Evolutionary conservation across 306 rosid species (phyloP).

Genomic region (Medicago ruthenica): DNA sequence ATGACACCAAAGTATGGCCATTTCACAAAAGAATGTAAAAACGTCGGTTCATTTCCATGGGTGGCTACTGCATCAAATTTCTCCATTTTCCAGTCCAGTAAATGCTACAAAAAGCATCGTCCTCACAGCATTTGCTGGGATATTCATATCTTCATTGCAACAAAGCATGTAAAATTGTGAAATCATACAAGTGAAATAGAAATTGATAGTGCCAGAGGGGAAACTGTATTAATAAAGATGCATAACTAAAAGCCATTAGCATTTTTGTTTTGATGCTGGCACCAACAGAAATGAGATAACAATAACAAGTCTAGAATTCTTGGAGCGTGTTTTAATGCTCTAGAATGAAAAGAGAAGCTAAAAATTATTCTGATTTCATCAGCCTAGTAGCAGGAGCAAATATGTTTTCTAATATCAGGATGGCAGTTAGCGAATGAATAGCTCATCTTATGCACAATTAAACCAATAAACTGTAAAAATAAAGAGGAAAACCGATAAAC

Average conservation of each 20-base stretch:
- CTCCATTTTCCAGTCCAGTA: background rate
- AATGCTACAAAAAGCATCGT: background rate
- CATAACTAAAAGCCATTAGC: too few species aligned
- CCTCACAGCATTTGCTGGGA: background rate
- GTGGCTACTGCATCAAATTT: background rate
- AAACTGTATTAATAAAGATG: too few species aligned
- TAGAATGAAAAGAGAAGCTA: background rate
- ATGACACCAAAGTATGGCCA: background rate
- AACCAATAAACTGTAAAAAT: slow-evolving; percentile 1
- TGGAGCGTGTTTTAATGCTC: too few species aligned
- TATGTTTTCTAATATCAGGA: background rate
- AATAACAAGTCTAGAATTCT: too few species aligned
- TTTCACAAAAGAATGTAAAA: background rate
- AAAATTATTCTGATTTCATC: slow-evolving; percentile 3
- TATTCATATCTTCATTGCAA: background rate
- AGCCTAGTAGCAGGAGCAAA: background rate
- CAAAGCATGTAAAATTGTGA: background rate
- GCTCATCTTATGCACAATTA: slow-evolving; percentile 22
- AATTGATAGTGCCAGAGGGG: too few species aligned
- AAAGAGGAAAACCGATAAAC: slow-evolving; percentile 11
- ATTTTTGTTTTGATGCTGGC: too few species aligned
- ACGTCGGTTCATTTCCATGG: background rate
- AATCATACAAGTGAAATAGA: background rate
- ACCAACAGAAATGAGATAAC: too few species aligned
- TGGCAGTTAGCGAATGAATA: background rate